These are phyloP conservation scores for Scenedesmus sp. DNA, from an alignment of 163 green algal genomes.

Conservation along the genomic window DNA sequence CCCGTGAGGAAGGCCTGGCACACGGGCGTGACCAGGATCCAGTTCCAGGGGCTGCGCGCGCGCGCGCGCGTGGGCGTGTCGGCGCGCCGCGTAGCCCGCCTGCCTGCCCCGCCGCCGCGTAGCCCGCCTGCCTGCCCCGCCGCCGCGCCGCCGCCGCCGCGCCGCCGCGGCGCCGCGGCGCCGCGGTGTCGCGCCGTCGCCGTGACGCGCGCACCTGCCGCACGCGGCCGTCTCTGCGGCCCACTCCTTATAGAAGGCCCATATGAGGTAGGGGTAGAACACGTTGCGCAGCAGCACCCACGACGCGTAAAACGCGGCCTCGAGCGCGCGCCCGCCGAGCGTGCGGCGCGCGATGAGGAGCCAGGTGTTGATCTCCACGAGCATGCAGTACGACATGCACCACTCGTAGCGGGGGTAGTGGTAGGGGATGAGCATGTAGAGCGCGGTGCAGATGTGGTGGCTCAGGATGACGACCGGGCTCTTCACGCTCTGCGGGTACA, in stretches of 20 bases:
- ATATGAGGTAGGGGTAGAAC: conserved; percentile 66
- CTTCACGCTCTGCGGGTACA: conserved; percentile 55
- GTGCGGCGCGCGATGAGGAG: conserved; percentile 63
- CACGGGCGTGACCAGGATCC: conserved; percentile 55
- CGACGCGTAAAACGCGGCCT: conserved; percentile 54
- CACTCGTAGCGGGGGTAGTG: conserved; percentile 58
- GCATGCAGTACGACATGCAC: conserved; percentile 63
- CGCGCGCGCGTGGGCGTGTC: too few species aligned
- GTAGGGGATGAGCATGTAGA: conserved; percentile 64
- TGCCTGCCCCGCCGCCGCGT: too few species aligned
- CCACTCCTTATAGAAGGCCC: conserved; percentile 54
- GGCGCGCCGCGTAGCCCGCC: conserved; percentile 10
- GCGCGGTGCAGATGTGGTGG: conserved; percentile 55
- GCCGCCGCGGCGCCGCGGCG: too few species aligned
- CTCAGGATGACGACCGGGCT: conserved; percentile 61
- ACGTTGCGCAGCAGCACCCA: conserved; percentile 65
- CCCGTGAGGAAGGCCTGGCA: conserved; percentile 56
- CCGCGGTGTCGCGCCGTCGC: too few species aligned
- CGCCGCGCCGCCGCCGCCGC: conserved; percentile 24
- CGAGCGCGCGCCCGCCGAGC: conserved; percentile 6
- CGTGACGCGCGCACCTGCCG: too few species aligned
- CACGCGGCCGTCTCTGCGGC: not conserved
- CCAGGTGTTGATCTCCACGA: conserved; percentile 68
- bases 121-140: too few species aligned
- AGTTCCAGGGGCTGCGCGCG: conserved; percentile 59